These are phyloP conservation scores for Penicillium sp. DNA, from an alignment of 2,329 filamentous ascomycete genomes.

Conservation along the genomic window DNA sequence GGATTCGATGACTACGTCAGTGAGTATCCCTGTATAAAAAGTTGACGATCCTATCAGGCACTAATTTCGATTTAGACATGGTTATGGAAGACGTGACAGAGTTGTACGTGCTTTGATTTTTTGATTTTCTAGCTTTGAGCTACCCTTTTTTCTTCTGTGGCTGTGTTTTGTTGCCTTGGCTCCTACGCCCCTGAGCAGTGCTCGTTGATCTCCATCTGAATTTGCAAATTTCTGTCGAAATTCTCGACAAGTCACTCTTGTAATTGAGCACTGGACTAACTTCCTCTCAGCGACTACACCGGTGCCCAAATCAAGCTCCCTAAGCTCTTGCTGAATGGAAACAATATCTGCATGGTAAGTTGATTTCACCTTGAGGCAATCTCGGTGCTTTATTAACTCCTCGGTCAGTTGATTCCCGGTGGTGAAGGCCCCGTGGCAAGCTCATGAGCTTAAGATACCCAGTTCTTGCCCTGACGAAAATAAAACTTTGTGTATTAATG, in stretches of 20 bases:
- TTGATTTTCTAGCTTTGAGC: not conserved
- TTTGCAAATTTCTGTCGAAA: not conserved
- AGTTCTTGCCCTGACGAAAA: slow-evolving; percentile 16
- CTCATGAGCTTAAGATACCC: slow-evolving; percentile 21
- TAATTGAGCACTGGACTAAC: slow-evolving; percentile 18
- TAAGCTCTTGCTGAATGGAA: slow-evolving; percentile 95
- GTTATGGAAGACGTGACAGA: slow-evolving; percentile 96
- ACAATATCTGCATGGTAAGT: slow-evolving; percentile 98
- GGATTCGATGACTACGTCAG: slow-evolving; percentile 99
- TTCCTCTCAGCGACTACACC: slow-evolving; percentile 71
- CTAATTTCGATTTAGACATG: slow-evolving; percentile 68
- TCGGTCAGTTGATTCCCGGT: slow-evolving; percentile 68
- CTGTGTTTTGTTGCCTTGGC: not conserved
- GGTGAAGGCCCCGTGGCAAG: slow-evolving; percentile 64
- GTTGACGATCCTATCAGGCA: slow-evolving; percentile 12
- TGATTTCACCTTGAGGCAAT: not conserved
- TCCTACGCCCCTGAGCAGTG: not conserved
- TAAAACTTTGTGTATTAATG: slow-evolving; percentile 23
- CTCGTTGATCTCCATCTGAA: not conserved
- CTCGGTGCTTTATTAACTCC: slow-evolving; percentile 7
- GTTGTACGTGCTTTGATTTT: slow-evolving; percentile 61
- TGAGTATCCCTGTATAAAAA: slow-evolving; percentile 57
- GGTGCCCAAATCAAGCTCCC: slow-evolving; percentile 84
- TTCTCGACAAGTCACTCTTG: not conserved
- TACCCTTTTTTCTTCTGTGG: not conserved